A percentile compares a stretch with the other conserved stretches of the same genome.
These are phyloP conservation scores for Mytilinidion resinicola DNA, from an alignment of 495 filamentous ascomycete genomes.

Conservation along the genomic window DNA sequence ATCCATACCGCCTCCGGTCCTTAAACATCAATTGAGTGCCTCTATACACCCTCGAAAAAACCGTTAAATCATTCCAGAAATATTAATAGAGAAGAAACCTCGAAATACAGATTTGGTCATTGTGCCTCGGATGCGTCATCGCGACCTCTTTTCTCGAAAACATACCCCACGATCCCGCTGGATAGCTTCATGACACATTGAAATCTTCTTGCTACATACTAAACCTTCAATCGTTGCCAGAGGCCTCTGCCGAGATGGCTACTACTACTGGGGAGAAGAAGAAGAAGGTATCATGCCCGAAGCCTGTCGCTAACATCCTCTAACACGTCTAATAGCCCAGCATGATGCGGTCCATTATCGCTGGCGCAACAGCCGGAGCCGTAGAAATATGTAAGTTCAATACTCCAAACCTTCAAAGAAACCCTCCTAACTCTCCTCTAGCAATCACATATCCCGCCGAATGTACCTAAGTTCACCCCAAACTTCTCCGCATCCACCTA, in stretches of 20 bases:
- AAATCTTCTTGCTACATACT: no score
- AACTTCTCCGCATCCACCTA: neutral
- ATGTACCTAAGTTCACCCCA: conserved; percentile 48
- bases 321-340: conserved; percentile 52
- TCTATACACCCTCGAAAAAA: no score
- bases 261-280: neutral
- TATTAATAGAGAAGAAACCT: no score
- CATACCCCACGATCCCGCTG: no score
- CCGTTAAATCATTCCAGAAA: no score
- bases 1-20: no score
- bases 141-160: no score
- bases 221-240: no score
- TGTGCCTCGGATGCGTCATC: no score
- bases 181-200: no score
- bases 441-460: conserved; percentile 97
- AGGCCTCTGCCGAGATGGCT: neutral
- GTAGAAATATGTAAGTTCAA: conserved; percentile 73
- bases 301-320: neutral
- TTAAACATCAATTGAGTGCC: no score
- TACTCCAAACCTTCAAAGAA: neutral
- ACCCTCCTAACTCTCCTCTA: conserved; percentile 33
- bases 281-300: neutral
- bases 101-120: no score
- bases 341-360: conserved; percentile 75
- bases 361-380: conserved; percentile 84